Percentiles rank a stretch among this genome's conserved stretches.
Evolutionary conservation across 495 filamentous ascomycete species (phyloP).

Genomic region (Cercophora scortea): DNA sequence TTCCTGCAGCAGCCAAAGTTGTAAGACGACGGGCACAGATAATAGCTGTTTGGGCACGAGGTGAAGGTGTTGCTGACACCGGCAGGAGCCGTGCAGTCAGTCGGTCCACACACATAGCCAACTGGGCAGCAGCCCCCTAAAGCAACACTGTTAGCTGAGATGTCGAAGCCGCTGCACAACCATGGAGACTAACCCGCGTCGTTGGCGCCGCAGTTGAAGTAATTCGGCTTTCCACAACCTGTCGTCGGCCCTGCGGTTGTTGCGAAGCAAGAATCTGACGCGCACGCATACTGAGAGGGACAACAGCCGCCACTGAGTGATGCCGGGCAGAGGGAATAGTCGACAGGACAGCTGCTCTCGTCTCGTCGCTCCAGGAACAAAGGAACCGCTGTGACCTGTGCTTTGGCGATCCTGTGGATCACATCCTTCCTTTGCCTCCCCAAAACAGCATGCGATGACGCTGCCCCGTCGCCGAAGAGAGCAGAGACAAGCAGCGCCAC

Average conservation of each 20-base stretch:
- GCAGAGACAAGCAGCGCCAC: constrained; percentile 16
- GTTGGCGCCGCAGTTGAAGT: constrained; percentile 22
- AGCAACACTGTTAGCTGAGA: background rate
- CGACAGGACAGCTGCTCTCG: constrained; percentile 16
- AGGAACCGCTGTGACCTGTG: constrained; percentile 18
- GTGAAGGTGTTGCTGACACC: constrained; percentile 15
- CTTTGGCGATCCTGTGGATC: constrained; percentile 30
- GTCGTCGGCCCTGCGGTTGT: constrained; percentile 31
- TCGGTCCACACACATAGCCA: constrained; percentile 23
- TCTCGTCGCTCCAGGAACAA: constrained; percentile 8
- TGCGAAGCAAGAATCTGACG: constrained; percentile 33
- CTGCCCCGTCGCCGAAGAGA: constrained; percentile 14
- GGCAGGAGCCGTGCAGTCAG: constrained; percentile 22
- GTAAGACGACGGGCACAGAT: constrained; percentile 27
- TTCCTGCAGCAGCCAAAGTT: constrained; percentile 35
- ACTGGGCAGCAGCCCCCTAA: constrained; percentile 28
- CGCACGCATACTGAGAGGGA: constrained; percentile 33
- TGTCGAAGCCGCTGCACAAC: no score
- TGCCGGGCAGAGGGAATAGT: constrained; percentile 27
- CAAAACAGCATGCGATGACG: constrained; percentile 9
- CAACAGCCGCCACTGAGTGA: constrained; percentile 35
- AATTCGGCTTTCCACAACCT: constrained; percentile 25
- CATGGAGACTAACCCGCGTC: constrained; percentile 2
- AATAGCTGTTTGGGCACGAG: constrained; percentile 25
- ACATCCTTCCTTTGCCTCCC: constrained; percentile 12